These are phyloP conservation scores for Saccharum spontaneum DNA, from an alignment of 176 grass and related monocot species.

Conservation along the genomic window DNA sequence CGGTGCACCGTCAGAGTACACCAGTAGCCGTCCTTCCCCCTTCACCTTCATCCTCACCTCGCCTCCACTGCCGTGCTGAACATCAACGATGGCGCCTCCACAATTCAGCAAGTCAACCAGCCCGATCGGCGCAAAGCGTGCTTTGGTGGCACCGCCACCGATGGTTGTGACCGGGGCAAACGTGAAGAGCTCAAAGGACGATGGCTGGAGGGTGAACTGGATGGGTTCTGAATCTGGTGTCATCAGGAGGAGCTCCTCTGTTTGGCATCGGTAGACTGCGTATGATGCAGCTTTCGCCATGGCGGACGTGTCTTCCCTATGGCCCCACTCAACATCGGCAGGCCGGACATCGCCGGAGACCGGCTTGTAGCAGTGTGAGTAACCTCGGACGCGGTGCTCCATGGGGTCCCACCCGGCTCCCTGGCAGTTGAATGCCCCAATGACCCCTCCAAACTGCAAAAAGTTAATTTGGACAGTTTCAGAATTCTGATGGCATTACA, in stretches of 20 bases:
- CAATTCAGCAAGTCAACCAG: conserved; percentile 64
- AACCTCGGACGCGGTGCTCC: conserved; percentile 45
- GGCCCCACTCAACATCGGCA: conserved; percentile 62
- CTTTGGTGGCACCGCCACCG: background rate
- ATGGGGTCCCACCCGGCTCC: conserved; percentile 66
- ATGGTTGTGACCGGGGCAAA: conserved; percentile 31
- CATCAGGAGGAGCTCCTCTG: conserved; percentile 40
- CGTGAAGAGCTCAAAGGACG: conserved; percentile 61
- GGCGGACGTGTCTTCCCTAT: conserved; percentile 31
- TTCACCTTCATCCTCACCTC: conserved; percentile 52
- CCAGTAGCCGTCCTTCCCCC: conserved; percentile 47
- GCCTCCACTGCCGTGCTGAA: background rate
- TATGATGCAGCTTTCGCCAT: conserved; percentile 27
- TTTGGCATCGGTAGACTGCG: conserved; percentile 46
- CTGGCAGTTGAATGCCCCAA: conserved; percentile 27
- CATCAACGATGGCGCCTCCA: conserved; percentile 45
- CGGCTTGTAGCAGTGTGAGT: conserved; percentile 42
- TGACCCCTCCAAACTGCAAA: conserved; percentile 60
- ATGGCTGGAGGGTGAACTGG: conserved; percentile 54
- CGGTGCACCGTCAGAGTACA: conserved; percentile 45
- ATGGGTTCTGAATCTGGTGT: conserved; percentile 32
- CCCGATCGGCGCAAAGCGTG: conserved; percentile 48
- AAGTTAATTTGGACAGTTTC: background rate
- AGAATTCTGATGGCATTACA: background rate
- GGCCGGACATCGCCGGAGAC: conserved; percentile 38